These are phyloP conservation scores for Datura wrightii DNA, from an alignment of 257 asterid species.

Conservation along the genomic window DNA sequence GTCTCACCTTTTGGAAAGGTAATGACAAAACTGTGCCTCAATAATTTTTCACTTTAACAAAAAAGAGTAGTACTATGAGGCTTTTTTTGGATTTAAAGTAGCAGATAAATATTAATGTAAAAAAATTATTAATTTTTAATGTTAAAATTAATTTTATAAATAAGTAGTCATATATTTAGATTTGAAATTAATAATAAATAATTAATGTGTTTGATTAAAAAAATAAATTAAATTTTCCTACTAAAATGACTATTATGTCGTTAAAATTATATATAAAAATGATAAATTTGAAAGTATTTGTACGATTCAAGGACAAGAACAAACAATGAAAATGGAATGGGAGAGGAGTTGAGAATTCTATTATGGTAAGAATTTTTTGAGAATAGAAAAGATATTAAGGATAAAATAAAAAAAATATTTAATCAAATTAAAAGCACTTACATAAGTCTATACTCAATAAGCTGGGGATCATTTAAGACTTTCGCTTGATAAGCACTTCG, in stretches of 20 bases:
- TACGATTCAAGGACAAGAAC: neutral
- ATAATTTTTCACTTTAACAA: constrained; percentile 42
- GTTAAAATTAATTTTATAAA: neutral
- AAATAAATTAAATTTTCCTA: too few species aligned
- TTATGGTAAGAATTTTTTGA: neutral
- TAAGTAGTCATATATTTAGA: neutral
- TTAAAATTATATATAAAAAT: neutral
- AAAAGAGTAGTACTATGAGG: neutral
- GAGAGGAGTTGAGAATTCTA: neutral
- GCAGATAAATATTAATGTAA: neutral
- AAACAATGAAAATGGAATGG: neutral
- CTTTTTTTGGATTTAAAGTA: neutral
- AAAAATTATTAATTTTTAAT: neutral
- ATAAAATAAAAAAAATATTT: neutral
- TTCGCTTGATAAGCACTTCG: neutral
- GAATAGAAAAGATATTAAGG: neutral
- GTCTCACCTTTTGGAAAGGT: constrained; percentile 97
- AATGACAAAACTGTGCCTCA: constrained; percentile 35
- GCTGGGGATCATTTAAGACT: neutral
- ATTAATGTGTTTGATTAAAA: neutral
- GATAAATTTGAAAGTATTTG: neutral
- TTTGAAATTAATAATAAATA: neutral
- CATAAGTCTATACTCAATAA: neutral
- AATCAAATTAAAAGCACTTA: neutral
- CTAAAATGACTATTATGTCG: neutral